These are phyloP conservation scores for Pouteria glomerata DNA, from an alignment of 148 eudicot genomes.

Conservation along the genomic window DNA sequence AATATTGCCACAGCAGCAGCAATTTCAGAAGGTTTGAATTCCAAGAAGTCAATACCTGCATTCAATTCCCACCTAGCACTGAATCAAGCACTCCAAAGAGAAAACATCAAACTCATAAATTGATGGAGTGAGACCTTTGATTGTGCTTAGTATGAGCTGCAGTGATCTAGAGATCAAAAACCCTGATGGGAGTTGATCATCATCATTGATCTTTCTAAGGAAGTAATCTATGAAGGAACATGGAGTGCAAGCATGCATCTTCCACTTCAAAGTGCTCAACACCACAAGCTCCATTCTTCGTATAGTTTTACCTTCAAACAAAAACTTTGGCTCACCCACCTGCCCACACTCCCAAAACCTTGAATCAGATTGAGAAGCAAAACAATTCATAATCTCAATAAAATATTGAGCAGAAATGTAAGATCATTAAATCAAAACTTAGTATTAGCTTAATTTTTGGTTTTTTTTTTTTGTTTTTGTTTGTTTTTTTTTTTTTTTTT, in stretches of 20 bases:
- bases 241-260: constrained; percentile 66
- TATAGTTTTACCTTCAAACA: constrained; percentile 77
- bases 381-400: background rate
- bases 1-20: constrained; percentile 64
- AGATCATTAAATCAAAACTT: too few relatives aligned
- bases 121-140: constrained; percentile 39
- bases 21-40: constrained; percentile 69
- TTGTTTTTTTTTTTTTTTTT: too few relatives aligned
- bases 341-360: constrained; percentile 25
- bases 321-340: constrained; percentile 59
- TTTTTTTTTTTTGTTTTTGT: too few relatives aligned
- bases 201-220: constrained; percentile 31
- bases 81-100: constrained; percentile 6
- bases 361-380: background rate
- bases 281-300: constrained; percentile 83
- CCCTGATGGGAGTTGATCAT: constrained; percentile 20
- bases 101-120: background rate
- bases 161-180: constrained; percentile 43
- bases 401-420: too few relatives aligned
- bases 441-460: too few relatives aligned
- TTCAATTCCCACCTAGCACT: constrained; percentile 33
- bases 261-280: constrained; percentile 69
- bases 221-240: constrained; percentile 63
- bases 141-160: constrained; percentile 53
- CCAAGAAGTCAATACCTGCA: constrained; percentile 83